Evolutionary conservation across 75 land plant species (phyloP).

Genomic region (Cunninghamia lanceolata): DNA sequence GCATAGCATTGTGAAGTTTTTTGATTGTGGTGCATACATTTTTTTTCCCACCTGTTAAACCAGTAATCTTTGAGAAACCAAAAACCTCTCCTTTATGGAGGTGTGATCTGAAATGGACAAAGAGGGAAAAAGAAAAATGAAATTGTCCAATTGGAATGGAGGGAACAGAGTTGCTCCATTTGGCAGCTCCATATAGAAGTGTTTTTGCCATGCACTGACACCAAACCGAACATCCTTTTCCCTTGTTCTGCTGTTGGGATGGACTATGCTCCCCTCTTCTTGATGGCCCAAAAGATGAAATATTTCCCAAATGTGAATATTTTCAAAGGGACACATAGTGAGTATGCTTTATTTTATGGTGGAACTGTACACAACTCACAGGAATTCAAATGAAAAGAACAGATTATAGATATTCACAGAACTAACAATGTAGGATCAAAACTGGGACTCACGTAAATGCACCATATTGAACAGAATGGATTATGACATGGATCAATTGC

Average conservation of each 20-base stretch:
- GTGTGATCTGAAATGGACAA: too few relatives aligned
- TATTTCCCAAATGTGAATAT: too few relatives aligned
- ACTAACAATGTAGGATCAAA: too few relatives aligned
- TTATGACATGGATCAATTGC: too few relatives aligned
- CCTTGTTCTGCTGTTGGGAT: not conserved
- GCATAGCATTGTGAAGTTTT: not conserved
- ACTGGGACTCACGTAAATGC: too few relatives aligned
- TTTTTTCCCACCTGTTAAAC: not conserved
- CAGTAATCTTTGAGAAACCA: not conserved
- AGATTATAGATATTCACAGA: too few relatives aligned
- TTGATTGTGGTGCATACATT: not conserved
- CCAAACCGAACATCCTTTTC: not conserved
- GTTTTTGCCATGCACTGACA: not conserved
- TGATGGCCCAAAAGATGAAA: not conserved
- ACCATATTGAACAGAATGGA: too few relatives aligned
- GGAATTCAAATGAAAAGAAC: not conserved
- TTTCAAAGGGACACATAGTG: not conserved
- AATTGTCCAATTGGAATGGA: not conserved
- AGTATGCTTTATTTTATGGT: not conserved
- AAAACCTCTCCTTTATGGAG: not conserved
- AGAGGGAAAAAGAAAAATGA: too few relatives aligned
- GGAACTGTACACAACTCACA: not conserved
- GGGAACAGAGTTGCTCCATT: not conserved
- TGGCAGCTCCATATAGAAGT: not conserved
- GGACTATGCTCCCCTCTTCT: too few relatives aligned